Conservation (phyloP, 1,284 basidiomycete species). For the Cryptococcus wingfieldii region DNA sequence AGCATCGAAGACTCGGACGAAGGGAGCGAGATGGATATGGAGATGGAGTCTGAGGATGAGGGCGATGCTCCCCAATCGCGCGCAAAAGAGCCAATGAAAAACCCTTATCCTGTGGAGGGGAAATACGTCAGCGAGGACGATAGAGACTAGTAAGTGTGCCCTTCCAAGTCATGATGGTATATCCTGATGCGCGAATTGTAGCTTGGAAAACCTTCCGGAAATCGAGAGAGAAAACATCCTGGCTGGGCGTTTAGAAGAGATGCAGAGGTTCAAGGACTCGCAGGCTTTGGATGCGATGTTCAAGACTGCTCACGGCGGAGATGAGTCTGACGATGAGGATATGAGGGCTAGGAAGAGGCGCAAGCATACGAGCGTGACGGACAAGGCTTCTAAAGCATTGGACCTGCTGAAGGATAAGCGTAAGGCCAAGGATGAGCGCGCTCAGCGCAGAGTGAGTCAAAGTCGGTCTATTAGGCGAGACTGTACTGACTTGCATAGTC, state of each 20-base stretch:
- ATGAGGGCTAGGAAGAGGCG: conserved; percentile 49
- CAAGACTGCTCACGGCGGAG: conserved; percentile 52
- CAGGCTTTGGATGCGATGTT: conserved; percentile 69
- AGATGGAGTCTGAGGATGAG: conserved; percentile 34
- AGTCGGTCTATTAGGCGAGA: neutral
- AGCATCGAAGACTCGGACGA: conserved; percentile 22
- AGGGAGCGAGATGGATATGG: conserved; percentile 39
- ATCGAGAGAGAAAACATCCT: conserved; percentile 83
- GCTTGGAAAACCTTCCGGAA: conserved; percentile 74
- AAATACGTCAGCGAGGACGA: conserved; percentile 82
- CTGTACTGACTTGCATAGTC: conserved; percentile 1
- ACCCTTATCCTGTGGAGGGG: conserved; percentile 84
- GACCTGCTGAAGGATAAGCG: conserved; percentile 77
- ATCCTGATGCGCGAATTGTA: conserved; percentile 37
- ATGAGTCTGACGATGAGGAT: conserved; percentile 30
- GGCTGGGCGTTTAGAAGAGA: conserved; percentile 71
- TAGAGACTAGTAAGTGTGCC: conserved; percentile 62
- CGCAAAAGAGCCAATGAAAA: conserved; percentile 32
- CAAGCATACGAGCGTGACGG: conserved; percentile 69
- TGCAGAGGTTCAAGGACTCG: conserved; percentile 70
- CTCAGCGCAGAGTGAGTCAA: conserved; percentile 25
- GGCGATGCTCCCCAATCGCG: conserved; percentile 8
- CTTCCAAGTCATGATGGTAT: neutral
- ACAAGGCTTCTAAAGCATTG: conserved; percentile 73
- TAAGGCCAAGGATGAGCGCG: conserved; percentile 55